Conservation (phyloP, 352 stramenopile genomes). For the Phytophthora quininea region DNA sequence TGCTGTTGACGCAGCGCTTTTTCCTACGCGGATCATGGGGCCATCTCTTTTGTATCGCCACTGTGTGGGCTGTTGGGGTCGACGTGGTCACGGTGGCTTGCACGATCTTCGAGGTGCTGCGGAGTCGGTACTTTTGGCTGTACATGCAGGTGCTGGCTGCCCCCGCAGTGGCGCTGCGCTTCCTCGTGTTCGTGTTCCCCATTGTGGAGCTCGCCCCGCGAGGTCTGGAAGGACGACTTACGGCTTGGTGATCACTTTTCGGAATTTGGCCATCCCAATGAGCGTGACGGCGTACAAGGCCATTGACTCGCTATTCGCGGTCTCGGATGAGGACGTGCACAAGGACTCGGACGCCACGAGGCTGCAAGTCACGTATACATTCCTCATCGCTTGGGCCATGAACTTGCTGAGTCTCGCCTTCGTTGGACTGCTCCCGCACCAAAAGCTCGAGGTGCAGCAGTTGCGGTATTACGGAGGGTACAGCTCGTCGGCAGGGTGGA, state of each 20-base stretch:
- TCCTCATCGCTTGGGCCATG: conserved; percentile 54
- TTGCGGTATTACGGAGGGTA: conserved; percentile 67
- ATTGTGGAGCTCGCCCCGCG: conserved; percentile 63
- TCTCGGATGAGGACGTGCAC: conserved; percentile 35
- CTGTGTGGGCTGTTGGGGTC: conserved; percentile 60
- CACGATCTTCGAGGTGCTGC: conserved; percentile 57
- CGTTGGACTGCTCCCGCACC: conserved; percentile 52
- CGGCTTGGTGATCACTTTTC: conserved; percentile 64
- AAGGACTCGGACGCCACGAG: conserved; percentile 37
- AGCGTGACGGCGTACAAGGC: conserved; percentile 47
- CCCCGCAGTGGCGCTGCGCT: conserved; percentile 49
- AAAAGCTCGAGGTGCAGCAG: conserved; percentile 73
- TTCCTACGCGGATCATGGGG: conserved; percentile 62
- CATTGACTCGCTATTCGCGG: conserved; percentile 47
- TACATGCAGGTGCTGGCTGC: conserved; percentile 56
- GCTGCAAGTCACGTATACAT: conserved; percentile 54
- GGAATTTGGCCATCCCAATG: conserved; percentile 64
- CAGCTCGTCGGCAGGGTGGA: conserved; percentile 43
- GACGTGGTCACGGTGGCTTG: conserved; percentile 52
- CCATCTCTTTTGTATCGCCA: conserved; percentile 53
- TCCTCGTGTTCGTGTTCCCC: conserved; percentile 59
- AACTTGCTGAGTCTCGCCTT: conserved; percentile 50
- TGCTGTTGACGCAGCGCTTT: conserved; percentile 63
- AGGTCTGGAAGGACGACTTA: conserved; percentile 67
- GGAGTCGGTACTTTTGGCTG: conserved; percentile 60